phyloP scores from a whole-genome alignment of 768 basidiomycete genomes.

The Amanita exitialis region DNA sequence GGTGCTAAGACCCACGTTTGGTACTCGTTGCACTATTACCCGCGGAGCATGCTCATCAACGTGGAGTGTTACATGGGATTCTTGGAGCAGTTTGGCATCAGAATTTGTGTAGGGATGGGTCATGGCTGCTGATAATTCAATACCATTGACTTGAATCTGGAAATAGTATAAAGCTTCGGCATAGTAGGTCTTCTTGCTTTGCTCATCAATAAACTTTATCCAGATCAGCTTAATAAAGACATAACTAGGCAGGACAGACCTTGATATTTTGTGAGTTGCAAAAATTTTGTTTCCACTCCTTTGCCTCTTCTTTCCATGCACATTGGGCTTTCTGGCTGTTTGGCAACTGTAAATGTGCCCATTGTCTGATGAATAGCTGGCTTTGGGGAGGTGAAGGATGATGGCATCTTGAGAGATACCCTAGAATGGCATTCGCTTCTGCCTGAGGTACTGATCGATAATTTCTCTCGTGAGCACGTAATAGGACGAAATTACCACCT shows the following conservation, averaged over 20 bases:
- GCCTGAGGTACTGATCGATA: background rate
- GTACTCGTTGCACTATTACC: too few relatives aligned
- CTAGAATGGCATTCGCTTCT: background rate
- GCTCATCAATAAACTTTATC: background rate
- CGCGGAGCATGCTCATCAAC: too few relatives aligned
- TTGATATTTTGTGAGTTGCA: slow-evolving; percentile 6
- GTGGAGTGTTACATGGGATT: slow-evolving; percentile 3
- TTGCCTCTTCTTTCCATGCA: slow-evolving; percentile 11
- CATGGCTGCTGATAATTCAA: background rate
- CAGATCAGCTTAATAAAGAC: background rate
- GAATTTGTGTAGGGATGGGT: slow-evolving; percentile 1
- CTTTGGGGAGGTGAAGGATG: background rate
- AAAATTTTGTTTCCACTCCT: background rate
- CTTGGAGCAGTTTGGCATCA: background rate
- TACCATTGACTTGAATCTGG: background rate
- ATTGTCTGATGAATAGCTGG: background rate
- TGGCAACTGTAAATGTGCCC: slow-evolving; percentile 12
- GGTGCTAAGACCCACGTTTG: too few relatives aligned
- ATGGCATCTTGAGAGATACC: background rate
- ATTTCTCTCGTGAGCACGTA: slow-evolving; percentile 5
- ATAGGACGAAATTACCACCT: slow-evolving; percentile 8
- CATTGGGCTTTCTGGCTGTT: slow-evolving; percentile 13
- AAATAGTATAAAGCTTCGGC: background rate
- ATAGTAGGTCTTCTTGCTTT: background rate
- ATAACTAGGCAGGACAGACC: background rate